Base-by-base conservation (phyloP, 306 rosid genomes). In the Corylus avellana region DNA sequence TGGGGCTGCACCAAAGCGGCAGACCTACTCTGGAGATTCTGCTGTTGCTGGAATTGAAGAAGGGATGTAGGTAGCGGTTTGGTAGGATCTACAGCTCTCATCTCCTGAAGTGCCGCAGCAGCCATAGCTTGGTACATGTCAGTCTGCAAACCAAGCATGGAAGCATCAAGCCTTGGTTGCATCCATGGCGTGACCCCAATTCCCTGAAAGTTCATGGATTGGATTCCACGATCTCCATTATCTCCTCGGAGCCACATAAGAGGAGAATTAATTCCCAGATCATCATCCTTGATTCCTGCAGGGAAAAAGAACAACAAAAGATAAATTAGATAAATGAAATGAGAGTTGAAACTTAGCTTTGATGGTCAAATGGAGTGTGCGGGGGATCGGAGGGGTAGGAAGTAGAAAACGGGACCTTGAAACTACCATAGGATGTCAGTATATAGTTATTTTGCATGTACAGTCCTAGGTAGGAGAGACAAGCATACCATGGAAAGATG, bases 111-210 rank as follows among this genome's bases (percentile, higher is more conserved):
- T 18, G 97, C 97, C 59, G 98, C 92, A 69, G 99, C 91, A 61
- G 98, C 96, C 85, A 90, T 92, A 59, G 96, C 94, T 81, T 95
- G 99, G 83, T 91, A 91, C 90, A 93, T 78, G 66, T 95, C 99
- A 16, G 97, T 69, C 73, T 87, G 98, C 92, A 93, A 49, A 73
- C 92, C 93, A 67, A 90, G 83, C 92, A 95, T 77, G 72, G 97
- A 84, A 39, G 92, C 87, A 75, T 95, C 98, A 50, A 91, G 81
- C 85, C 98, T 88, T 29, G 91, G 94, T 85, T 91, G 99, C 97
- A 93, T 89, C 97, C 98, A 95, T 74, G 98, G 94, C 57, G 86
- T 75, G 75, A 90, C 90, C 70, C 98, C 98, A 53, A 92, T 81
- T 37, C 98, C 98, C 69, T 84, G 94, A 78, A 85, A 90, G 86